Base-by-base conservation (phyloP, 2,329 filamentous ascomycete species). In the Helotiales sp. region DNA sequence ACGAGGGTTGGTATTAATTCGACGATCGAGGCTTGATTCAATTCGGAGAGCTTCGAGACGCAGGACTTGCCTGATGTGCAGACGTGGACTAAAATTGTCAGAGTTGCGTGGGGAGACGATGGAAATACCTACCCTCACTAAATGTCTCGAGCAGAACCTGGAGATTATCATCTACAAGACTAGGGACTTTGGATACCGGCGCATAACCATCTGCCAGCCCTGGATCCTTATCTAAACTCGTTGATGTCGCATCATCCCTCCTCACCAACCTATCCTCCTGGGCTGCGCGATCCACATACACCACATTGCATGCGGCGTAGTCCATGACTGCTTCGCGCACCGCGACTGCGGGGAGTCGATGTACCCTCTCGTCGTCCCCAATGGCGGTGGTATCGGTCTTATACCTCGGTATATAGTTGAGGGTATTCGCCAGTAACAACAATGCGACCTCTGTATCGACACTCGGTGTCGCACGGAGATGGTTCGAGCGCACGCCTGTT, bases 1-100 rank as follows among this genome's bases (percentile, higher is more conserved):
- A 81, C 80, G 50, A 85, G 76, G 5, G 80, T 79, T n/a, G 82
- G 82, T 50, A 75, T 78, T 63, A 76, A 76, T 51, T 80, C 75
- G 55, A 67, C 69, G 34, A 73, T 72, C 29, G 74, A 74, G 48
- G 72, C 71, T 53, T 79, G 77, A 64, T 74, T 78, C 31, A 84
- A 69, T 62, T 82, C 78, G 54, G 77, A 76, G 19, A 84, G 71
- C 66, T 80, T 80, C 15, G 74, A 72, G 61, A 81, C 74, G 64
- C 83, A 83, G 19, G 80, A 77, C 57, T 76, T 74, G 49, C 78
- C 80, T 9, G 77, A 78, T 44, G 76, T 75, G 66, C 81, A 84
- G 34, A 83, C 72, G 63, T 81, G 80, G 53, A 85, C 80, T 83
- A 62, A 47, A 44, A 31, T 61, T 51, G 61, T 70, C 57, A 69